Conservation (phyloP, 257 asterid species). For the Penstemon eatonii region DNA sequence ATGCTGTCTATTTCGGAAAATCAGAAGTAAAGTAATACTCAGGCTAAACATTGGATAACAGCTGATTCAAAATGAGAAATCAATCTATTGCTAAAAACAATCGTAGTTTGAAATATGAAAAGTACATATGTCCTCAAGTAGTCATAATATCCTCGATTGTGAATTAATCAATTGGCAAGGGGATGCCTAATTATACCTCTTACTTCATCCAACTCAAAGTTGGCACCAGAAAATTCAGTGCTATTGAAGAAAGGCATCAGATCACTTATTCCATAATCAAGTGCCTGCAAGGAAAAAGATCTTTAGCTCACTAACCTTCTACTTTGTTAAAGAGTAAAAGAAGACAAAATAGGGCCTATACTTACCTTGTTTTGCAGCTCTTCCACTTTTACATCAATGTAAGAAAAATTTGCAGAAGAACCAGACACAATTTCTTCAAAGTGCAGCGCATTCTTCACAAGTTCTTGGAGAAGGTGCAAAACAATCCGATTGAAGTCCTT, state of each 20-base stretch:
- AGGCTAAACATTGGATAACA: too few relatives aligned
- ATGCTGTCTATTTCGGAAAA: too few relatives aligned
- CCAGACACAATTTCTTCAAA: slow-evolving; percentile 67
- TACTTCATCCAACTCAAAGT: slow-evolving; percentile 68
- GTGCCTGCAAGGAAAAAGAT: slow-evolving; percentile 52
- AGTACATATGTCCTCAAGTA: too few relatives aligned
- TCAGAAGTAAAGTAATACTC: too few relatives aligned
- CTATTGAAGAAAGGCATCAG: slow-evolving; percentile 75
- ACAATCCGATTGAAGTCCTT: slow-evolving; percentile 80
- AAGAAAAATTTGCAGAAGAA: slow-evolving; percentile 46
- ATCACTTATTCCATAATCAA: slow-evolving; percentile 77
- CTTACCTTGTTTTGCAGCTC: slow-evolving; percentile 87
- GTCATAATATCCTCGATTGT: too few relatives aligned
- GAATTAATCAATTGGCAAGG: slow-evolving; percentile 35
- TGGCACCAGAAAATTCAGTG: slow-evolving; percentile 57
- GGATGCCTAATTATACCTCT: slow-evolving; percentile 68
- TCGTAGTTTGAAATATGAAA: too few relatives aligned
- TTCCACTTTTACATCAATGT: slow-evolving; percentile 75
- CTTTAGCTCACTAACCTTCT: background rate
- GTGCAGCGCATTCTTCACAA: slow-evolving; percentile 69
- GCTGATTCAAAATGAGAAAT: background rate
- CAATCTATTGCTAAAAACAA: background rate
- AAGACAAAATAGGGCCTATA: background rate
- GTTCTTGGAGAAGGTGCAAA: slow-evolving; percentile 77
- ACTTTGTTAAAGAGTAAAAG: background rate